Evolutionary conservation across 2,329 filamentous ascomycete genomes (phyloP), one percentile per base, ranked within the genome.

Genomic region (Clarireedia homoeocarpa): DNA sequence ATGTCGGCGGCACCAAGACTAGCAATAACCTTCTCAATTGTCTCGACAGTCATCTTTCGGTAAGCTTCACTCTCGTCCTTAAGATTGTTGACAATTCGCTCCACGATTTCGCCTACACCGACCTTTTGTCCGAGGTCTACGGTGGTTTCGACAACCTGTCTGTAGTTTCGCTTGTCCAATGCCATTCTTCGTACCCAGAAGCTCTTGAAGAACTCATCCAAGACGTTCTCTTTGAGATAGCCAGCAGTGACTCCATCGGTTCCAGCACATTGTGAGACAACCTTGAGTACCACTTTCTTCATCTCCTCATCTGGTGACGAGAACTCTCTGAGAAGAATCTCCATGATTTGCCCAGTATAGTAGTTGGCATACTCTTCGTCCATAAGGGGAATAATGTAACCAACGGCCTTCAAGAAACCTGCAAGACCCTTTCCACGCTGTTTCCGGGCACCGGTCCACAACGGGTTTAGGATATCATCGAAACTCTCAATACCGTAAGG

Each of bases 331-430:
- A 97, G 82, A 14, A 99, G 76, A 66, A 97, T 97, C 72, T 97
- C 94, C 92, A 99, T 97, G 67, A 99, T 96, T 72, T 99, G 91
- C 63, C 85, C 89, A 7, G 94, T 97, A 69, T 99, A 99, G 75
- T 99, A 99, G 71, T 96, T 97, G 73, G 94, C 92, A 71, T 96
- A 97, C 69, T 99, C 94, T 73, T 99, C 94, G 74, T 99, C 94
- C 94, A 99, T 99, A 52, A 99, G 81, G 4, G 94, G 94, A 61
- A 99, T 97, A 68, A 99, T 96, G 71, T 94, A 97, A 26, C 94
- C 94, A 45, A 99, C 92, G 48, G 94, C 94, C 74, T 99, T 99
- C 59, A 99, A 77, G 73, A 96, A 99, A 14, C 91, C 92, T 24
- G 94, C 92, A 46, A 99, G 79, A 65, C 92, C 91, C 71, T 99